Percentiles rank a stretch among this genome's conserved stretches.
phyloP scores from a whole-genome alignment of 805 yeast species.

The Spathaspora passalidarum region DNA sequence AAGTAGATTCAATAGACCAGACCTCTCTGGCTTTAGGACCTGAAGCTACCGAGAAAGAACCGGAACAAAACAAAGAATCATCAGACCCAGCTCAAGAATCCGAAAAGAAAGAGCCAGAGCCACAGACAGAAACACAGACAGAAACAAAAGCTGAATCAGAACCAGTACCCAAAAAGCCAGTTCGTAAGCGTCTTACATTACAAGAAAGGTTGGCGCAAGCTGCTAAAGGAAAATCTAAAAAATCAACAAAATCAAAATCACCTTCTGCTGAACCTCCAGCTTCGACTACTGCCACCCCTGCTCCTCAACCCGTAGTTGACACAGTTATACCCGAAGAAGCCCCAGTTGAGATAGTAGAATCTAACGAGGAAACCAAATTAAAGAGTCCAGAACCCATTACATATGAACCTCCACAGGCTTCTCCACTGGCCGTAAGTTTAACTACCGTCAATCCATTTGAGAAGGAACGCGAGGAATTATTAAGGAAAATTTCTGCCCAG shows the following conservation, averaged over 20 bases:
- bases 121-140: not conserved
- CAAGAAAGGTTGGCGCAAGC: slow-evolving; percentile 87
- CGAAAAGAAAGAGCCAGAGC: not conserved
- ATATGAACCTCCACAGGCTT: not conserved
- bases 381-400: slow-evolving; percentile 3
- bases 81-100: not conserved
- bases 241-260: slow-evolving; percentile 1
- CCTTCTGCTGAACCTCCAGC: slow-evolving; percentile 1
- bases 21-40: no score
- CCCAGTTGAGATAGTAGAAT: not conserved
- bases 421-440: not conserved
- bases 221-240: slow-evolving; percentile 41
- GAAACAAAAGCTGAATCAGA: slow-evolving; percentile 2
- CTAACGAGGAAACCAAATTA: slow-evolving; percentile 3
- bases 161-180: slow-evolving; percentile 14
- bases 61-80: not conserved
- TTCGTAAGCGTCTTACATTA: slow-evolving; percentile 64
- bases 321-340: not conserved
- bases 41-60: not conserved
- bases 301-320: not conserved
- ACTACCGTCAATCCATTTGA: slow-evolving; percentile 2
- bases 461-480: slow-evolving; percentile 13
- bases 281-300: not conserved
- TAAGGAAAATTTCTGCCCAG: slow-evolving; percentile 40
- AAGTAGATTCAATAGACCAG: no score